Base-by-base conservation (phyloP, 169 alveolate genomes). In the Plasmodium vivax region DNA sequence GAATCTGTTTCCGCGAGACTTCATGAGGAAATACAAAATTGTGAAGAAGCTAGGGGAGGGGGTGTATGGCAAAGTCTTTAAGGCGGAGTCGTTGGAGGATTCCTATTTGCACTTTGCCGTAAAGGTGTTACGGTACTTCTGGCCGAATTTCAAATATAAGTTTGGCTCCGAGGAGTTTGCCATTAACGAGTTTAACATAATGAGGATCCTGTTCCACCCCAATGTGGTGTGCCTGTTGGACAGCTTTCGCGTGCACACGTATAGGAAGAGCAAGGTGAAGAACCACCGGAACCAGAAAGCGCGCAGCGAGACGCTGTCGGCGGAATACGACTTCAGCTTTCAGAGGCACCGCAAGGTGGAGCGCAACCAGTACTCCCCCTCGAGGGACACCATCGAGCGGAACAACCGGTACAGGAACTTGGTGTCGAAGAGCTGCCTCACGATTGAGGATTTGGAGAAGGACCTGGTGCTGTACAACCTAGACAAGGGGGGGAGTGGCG, bases 41-140 rank as follows among this genome's bases (percentile, higher is more conserved):
- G 96, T 88, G 43, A 95, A 94, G 74, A 84, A 87, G 38, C 75
- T 96, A 38, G 98, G 98, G 8, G 95, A 96, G 75, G 98, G 98
- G 1, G 98, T 96, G 5, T 96, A 96, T 77, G 98, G 98, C 2
- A 97, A 96, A 23, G 98, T 96, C 23, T 95, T 94, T 71, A 88
- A 91, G n/a, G 95, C 95, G 5, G 95, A 91, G 51, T 91, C 95
- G 0, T 80, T 91, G 74, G 92, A 77, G 7, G 95, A 91, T 82
- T 91, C 85, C 14, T 88, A 88, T 58, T 45, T 88, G n/a, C 54
- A 79, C 82, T 88, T 88, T 58, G 94, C 94, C 10, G 75, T 88
- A 10, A 88, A 88, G 54, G 87, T 81, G 4, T 62, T 88, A n/a
- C 38, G 90, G 30, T 88, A 88, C 45, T 88, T 88, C 43, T 88